Evolutionary conservation across 23 red algal species (phyloP).

Genomic region (Agarophyton chilense): DNA sequence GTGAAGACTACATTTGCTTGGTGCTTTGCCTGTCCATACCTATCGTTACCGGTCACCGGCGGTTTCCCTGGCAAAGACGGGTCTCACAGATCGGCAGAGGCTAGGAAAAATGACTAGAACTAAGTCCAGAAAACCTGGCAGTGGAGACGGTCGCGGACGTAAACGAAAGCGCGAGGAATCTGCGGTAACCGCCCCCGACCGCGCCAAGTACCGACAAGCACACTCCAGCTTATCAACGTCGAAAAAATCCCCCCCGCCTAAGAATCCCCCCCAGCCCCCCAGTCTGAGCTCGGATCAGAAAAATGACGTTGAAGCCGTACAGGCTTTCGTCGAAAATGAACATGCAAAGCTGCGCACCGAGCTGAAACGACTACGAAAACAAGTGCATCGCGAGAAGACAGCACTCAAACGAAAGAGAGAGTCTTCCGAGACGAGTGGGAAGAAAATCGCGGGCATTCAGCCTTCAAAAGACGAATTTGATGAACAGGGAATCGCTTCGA

Average conservation of each 20-base stretch:
- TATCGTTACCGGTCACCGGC: too few species aligned
- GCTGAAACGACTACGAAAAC: not conserved
- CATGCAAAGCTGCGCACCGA: not conserved
- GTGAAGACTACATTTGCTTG: too few species aligned
- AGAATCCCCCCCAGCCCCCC: not conserved
- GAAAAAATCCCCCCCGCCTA: not conserved
- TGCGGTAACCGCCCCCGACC: not conserved
- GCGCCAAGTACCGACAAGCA: not conserved
- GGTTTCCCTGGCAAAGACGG: too few species aligned
- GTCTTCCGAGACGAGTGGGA: too few species aligned
- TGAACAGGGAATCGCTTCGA: not conserved
- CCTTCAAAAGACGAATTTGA: not conserved
- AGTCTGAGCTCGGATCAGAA: not conserved
- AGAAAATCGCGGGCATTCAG: not conserved
- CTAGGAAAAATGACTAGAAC: not conserved
- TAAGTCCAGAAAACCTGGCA: not conserved
- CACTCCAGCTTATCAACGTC: not conserved
- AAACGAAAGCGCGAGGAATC: slow-evolving; percentile 9
- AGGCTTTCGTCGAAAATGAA: not conserved
- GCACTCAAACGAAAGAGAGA: not conserved
- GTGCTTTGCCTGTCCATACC: too few species aligned
- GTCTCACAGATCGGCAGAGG: not conserved
- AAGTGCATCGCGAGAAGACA: not conserved
- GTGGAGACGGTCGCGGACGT: not conserved
- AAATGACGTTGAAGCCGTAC: not conserved